phyloP scores from a whole-genome alignment of 805 yeast genomes.

The Hanseniaspora valbyensis region DNA sequence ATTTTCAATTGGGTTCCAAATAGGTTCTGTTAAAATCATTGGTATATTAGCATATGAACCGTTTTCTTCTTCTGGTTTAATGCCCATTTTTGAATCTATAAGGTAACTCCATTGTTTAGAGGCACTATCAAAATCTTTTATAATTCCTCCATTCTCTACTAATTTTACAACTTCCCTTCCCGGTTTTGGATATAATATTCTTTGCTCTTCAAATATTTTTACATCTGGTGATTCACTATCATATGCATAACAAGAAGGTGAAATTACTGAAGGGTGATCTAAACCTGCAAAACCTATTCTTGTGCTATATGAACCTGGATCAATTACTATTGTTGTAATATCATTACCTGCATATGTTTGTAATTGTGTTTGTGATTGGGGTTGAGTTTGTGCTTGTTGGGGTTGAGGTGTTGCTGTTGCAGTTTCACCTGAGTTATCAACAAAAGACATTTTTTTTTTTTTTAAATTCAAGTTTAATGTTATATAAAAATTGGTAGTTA shows the following conservation, averaged over 20 bases:
- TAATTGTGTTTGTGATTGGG: constrained; percentile 26
- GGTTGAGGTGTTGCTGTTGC: not conserved
- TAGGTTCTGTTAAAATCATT: constrained; percentile 71
- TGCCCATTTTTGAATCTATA: constrained; percentile 39
- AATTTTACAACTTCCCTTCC: constrained; percentile 42
- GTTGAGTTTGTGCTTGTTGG: not conserved
- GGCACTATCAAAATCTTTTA: constrained; percentile 82
- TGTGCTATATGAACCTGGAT: constrained; percentile 77
- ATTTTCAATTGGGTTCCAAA: constrained; percentile 63
- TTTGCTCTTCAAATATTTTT: constrained; percentile 31
- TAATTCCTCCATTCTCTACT: constrained; percentile 42
- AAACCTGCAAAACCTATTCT: constrained; percentile 89
- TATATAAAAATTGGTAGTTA: too few relatives aligned
- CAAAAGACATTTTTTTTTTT: constrained; percentile 7
- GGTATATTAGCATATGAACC: constrained; percentile 34
- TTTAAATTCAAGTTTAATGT: too few relatives aligned
- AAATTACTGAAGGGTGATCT: constrained; percentile 65
- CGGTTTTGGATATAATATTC: constrained; percentile 37
- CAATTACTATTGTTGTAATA: constrained; percentile 79
- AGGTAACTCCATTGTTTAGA: constrained; percentile 59
- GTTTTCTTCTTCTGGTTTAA: constrained; percentile 42
- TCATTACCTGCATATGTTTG: constrained; percentile 60
- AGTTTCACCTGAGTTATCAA: not conserved
- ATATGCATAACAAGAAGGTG: constrained; percentile 52
- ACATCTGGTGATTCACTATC: constrained; percentile 28